phyloP scores from a whole-genome alignment of 441 rosid genomes.

The Arabidopsis lyrata region DNA sequence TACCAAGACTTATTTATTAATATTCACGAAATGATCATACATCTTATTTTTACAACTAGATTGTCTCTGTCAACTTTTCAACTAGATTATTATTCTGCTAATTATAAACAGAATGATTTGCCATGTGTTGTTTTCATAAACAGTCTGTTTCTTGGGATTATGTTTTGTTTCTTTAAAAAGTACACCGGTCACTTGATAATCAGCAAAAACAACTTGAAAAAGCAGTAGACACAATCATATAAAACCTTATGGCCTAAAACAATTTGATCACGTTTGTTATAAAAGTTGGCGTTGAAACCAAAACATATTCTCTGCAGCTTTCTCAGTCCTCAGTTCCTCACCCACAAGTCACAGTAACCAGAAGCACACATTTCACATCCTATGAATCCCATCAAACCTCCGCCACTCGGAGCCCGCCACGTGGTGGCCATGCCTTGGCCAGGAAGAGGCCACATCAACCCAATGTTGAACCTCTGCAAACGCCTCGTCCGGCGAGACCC shows the following conservation, averaged over 20 bases:
- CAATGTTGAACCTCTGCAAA: slow-evolving; percentile 67
- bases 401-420: slow-evolving; percentile 33
- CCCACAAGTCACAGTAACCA: slow-evolving; percentile 14
- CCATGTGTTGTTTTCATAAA: too few species aligned
- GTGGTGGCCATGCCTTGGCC: slow-evolving; percentile 71
- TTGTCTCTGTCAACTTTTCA: too few species aligned
- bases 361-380: neutral
- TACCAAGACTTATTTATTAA: too few species aligned
- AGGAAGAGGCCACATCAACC: slow-evolving; percentile 75
- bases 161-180: too few species aligned
- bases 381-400: slow-evolving; percentile 1
- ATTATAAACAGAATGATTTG: too few species aligned
- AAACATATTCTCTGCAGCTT: neutral
- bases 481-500: slow-evolving; percentile 41
- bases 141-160: too few species aligned
- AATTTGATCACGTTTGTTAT: neutral
- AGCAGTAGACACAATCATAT: too few species aligned
- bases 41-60: too few species aligned
- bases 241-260: too few species aligned
- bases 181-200: neutral
- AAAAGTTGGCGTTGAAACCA: neutral
- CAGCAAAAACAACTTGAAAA: neutral
- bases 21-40: too few species aligned
- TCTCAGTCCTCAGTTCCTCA: slow-evolving; percentile 35
- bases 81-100: too few species aligned